Evolutionary conservation across 768 basidiomycete genomes (phyloP).

Genomic region (Postia placenta): DNA sequence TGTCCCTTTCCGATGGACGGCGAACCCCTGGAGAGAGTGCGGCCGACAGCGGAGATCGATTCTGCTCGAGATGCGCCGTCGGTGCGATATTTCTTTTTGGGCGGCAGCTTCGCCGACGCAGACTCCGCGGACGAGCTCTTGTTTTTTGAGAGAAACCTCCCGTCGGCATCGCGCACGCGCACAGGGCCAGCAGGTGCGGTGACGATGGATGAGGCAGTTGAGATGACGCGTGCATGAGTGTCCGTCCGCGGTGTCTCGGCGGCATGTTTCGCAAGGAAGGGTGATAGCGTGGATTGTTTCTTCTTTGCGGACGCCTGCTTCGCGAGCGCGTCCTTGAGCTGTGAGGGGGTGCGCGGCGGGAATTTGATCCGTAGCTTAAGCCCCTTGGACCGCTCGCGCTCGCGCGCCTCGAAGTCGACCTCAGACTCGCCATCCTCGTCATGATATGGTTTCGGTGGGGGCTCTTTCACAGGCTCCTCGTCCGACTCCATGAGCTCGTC

Average conservation of each 20-base stretch:
- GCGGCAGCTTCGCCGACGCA: background rate
- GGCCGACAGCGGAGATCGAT: slow-evolving; percentile 4
- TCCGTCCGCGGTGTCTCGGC: background rate
- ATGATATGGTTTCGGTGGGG: slow-evolving; percentile 6
- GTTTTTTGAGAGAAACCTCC: slow-evolving; percentile 13
- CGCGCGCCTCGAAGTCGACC: slow-evolving; percentile 25
- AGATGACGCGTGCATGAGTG: background rate
- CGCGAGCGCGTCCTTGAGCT: background rate
- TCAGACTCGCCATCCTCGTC: slow-evolving; percentile 26
- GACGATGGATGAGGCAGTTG: slow-evolving; percentile 1
- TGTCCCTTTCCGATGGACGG: slow-evolving; percentile 6
- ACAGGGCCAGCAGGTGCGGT: background rate
- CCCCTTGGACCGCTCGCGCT: slow-evolving; percentile 27
- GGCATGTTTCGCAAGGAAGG: slow-evolving; percentile 3
- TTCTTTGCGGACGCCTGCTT: background rate
- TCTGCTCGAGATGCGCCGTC: background rate
- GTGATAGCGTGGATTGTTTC: slow-evolving; percentile 14
- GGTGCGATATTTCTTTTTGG: slow-evolving; percentile 1
- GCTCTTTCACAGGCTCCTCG: slow-evolving; percentile 1
- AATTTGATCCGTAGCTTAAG: slow-evolving; percentile 34
- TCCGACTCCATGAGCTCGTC: slow-evolving; percentile 6
- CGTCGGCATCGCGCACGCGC: slow-evolving; percentile 9
- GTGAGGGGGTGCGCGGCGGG: slow-evolving; percentile 20
- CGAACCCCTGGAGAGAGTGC: slow-evolving; percentile 10
- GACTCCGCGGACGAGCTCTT: background rate